These are phyloP conservation scores for Termitomyces sp. DNA, from an alignment of 768 basidiomycete species.

Conservation along the genomic window DNA sequence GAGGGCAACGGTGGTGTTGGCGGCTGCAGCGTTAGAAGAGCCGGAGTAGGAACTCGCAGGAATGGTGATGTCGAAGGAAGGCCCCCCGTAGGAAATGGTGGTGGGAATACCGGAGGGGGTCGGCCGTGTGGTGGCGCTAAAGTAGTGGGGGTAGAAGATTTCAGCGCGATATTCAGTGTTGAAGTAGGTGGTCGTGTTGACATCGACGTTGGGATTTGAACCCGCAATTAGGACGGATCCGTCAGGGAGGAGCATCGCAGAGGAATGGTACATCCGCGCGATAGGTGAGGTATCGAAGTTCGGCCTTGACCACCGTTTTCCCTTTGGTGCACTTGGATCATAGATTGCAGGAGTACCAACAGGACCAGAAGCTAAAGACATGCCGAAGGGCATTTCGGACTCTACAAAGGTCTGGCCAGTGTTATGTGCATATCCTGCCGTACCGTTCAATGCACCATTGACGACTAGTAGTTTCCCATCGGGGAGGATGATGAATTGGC, in stretches of 20 bases:
- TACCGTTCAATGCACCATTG: slow-evolving; percentile 83
- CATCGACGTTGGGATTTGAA: slow-evolving; percentile 90
- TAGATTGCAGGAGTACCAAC: slow-evolving; percentile 79
- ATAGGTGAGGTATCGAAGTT: slow-evolving; percentile 60
- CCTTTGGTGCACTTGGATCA: slow-evolving; percentile 66
- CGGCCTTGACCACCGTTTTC: slow-evolving; percentile 68
- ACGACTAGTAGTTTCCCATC: slow-evolving; percentile 74
- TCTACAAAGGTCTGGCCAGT: slow-evolving; percentile 42
- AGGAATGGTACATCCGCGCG: slow-evolving; percentile 87
- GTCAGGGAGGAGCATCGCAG: slow-evolving; percentile 84
- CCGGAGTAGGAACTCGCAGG: slow-evolving; percentile 62
- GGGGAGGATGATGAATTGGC: slow-evolving; percentile 82
- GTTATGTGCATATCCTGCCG: slow-evolving; percentile 75
- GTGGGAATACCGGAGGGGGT: slow-evolving; percentile 61
- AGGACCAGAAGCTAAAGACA: slow-evolving; percentile 78
- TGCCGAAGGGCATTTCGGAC: slow-evolving; percentile 58
- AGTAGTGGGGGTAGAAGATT: slow-evolving; percentile 91
- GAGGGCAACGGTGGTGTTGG: slow-evolving; percentile 70
- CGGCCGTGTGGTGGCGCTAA: slow-evolving; percentile 63
- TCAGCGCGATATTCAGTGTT: slow-evolving; percentile 81
- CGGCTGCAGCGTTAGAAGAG: slow-evolving; percentile 62
- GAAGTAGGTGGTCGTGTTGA: slow-evolving; percentile 53
- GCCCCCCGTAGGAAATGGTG: slow-evolving; percentile 81
- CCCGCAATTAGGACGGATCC: slow-evolving; percentile 86
- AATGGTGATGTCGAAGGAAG: slow-evolving; percentile 70